Conservation (phyloP, 768 basidiomycete species). For the Macrolepiota dolichaula region DNA sequence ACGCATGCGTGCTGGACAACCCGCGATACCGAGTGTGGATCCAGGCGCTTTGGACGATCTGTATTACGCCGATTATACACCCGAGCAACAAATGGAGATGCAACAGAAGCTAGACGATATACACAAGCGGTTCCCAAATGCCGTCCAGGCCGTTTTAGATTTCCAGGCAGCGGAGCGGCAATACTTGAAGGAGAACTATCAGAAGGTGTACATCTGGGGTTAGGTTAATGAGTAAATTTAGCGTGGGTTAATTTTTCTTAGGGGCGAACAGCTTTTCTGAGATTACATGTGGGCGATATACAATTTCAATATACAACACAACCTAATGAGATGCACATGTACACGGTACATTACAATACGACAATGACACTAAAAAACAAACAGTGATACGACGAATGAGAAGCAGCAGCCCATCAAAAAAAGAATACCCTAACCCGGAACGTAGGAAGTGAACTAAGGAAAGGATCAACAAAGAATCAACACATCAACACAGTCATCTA, state of each 20-base stretch:
- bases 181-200: slow-evolving; percentile 12
- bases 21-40: background rate
- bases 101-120: slow-evolving; percentile 40
- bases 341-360: background rate
- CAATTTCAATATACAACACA: slow-evolving; percentile 3
- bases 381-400: background rate
- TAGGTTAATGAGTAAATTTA: background rate
- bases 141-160: slow-evolving; percentile 28
- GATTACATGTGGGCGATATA: background rate
- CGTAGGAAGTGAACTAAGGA: background rate
- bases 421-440: background rate
- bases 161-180: slow-evolving; percentile 29
- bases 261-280: too few species aligned
- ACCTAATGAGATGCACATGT: background rate
- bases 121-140: slow-evolving; percentile 46
- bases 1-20: slow-evolving; percentile 8
- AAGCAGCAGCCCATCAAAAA: background rate
- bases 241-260: too few species aligned
- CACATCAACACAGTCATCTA: background rate
- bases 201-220: slow-evolving; percentile 12
- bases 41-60: background rate
- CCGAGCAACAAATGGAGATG: background rate
- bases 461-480: background rate
- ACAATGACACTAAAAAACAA: background rate
- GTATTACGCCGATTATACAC: background rate